Percentiles rank a stretch among this genome's conserved stretches.
Conservation (phyloP, 169 alveolate species). For the Neospora caninum region DNA sequence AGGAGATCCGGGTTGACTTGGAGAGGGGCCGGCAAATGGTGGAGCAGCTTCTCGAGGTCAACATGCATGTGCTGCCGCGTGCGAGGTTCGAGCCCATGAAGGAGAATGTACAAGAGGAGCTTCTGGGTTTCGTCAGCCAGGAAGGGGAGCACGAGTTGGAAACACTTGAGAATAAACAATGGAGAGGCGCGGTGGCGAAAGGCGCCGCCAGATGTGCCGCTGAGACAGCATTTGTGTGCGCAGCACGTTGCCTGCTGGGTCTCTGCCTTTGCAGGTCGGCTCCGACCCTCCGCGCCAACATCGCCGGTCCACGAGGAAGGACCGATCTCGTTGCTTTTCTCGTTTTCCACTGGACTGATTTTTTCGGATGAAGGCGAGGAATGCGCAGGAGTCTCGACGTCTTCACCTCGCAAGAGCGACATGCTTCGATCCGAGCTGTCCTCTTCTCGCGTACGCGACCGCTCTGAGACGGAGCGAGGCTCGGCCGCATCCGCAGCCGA, state of each 20-base stretch:
- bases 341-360: no score
- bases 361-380: no score
- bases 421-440: no score
- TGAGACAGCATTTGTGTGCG: neutral
- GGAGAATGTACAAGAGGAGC: slow-evolving; percentile 49
- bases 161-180: slow-evolving; percentile 54
- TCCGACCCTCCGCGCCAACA: neutral
- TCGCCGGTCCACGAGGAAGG: no score
- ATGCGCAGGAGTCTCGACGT: no score
- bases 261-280: neutral
- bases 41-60: slow-evolving; percentile 44
- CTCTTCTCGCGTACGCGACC: no score
- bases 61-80: slow-evolving; percentile 39
- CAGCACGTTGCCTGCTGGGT: neutral
- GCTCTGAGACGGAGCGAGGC: no score
- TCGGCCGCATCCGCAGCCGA: neutral
- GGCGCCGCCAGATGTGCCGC: neutral
- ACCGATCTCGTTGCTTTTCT: no score
- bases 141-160: slow-evolving; percentile 54
- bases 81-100: slow-evolving; percentile 44
- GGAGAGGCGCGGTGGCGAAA: slow-evolving; percentile 32
- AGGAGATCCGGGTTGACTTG: neutral
- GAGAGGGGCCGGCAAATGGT: neutral
- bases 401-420: no score
- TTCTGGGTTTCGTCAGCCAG: slow-evolving; percentile 63